phyloP scores from a whole-genome alignment of 306 rosid species.

The Adenanthera pavonina region DNA sequence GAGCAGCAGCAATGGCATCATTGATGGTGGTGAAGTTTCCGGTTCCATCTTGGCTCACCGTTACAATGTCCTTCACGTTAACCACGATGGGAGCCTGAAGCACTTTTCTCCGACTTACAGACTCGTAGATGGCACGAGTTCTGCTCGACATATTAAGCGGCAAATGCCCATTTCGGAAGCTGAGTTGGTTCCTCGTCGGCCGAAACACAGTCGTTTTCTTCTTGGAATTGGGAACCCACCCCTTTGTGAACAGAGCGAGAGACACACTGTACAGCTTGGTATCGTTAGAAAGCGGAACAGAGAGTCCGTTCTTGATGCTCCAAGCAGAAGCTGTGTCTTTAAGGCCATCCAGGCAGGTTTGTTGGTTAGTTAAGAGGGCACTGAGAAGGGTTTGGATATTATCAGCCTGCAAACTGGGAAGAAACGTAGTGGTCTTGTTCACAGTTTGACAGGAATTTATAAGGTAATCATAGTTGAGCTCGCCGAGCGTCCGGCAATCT shows the following conservation, averaged over 20 bases:
- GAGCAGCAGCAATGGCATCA: slow-evolving; percentile 83
- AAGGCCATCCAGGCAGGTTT: slow-evolving; percentile 83
- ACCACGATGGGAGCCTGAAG: slow-evolving; percentile 46
- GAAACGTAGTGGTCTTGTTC: slow-evolving; percentile 41
- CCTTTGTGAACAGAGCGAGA: slow-evolving; percentile 67
- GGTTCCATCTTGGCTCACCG: slow-evolving; percentile 75
- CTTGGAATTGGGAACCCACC: slow-evolving; percentile 70
- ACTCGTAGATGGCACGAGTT: slow-evolving; percentile 63
- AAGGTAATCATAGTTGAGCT: slow-evolving; percentile 70
- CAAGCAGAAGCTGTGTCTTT: slow-evolving; percentile 72
- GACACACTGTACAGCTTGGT: slow-evolving; percentile 84
- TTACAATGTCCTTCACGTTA: slow-evolving; percentile 61
- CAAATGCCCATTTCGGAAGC: slow-evolving; percentile 67
- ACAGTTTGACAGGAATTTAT: slow-evolving; percentile 57
- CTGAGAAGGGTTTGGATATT: slow-evolving; percentile 70
- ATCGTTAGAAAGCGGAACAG: slow-evolving; percentile 67
- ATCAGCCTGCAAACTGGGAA: slow-evolving; percentile 63
- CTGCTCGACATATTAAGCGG: slow-evolving; percentile 72
- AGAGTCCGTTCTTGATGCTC: slow-evolving; percentile 63
- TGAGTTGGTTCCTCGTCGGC: slow-evolving; percentile 43
- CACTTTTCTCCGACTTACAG: slow-evolving; percentile 65
- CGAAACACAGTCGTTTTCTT: slow-evolving; percentile 37
- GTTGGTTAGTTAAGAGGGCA: slow-evolving; percentile 77
- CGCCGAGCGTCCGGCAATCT: slow-evolving; percentile 68
- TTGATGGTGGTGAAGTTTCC: slow-evolving; percentile 80